Base-by-base conservation (phyloP, 805 yeast genomes). In the Monosporozyma yasuniensis region DNA sequence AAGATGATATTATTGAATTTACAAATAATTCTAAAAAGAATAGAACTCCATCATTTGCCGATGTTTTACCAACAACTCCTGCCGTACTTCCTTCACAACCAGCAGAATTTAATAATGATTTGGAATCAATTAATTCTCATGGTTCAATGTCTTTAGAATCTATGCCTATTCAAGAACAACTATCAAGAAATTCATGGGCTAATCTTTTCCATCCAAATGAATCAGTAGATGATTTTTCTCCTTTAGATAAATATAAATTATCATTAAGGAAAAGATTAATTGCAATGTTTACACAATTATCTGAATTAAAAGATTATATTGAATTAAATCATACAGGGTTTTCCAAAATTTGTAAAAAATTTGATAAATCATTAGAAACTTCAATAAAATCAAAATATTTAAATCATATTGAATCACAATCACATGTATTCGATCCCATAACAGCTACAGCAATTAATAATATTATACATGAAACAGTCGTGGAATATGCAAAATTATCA, bases 311-410 rank as follows among this genome's bases (percentile, higher is more conserved):
- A 58, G 87, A 96, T 10, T 91, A 71, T 63, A 75, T 86, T 47
- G 96, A 89, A 60, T 73, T 93, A 56, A 91, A 91, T 72, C 77
- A 75, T 56, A 87, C 95, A 22, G 98, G 97, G 2, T 87, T 91
- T 66, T 77, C 86, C 47, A 91, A 91, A 68, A 90, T 91, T 41
- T 75, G 89, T 56, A 91, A 91, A 66, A 91, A 91, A 68, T 93
- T 87, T 65, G 96, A 93, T 68, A 91, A 91, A 65, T 81, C 87
- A 10, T 71, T 87, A 55, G 76, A 78, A 51, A 78, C 85, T 37
- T 65, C 76, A 25, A 70, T 85, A 38, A 82, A 81, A 58, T 70
- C 69, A n/a, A 72, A 71, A 25, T 88, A 86, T 61, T 68, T 86
- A 60, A 61, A 68, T 14, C 66, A 68, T 44, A 66, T 83, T 28